Base-by-base conservation (phyloP, 2,329 filamentous ascomycete genomes). In the Biscogniauxia marginata region DNA sequence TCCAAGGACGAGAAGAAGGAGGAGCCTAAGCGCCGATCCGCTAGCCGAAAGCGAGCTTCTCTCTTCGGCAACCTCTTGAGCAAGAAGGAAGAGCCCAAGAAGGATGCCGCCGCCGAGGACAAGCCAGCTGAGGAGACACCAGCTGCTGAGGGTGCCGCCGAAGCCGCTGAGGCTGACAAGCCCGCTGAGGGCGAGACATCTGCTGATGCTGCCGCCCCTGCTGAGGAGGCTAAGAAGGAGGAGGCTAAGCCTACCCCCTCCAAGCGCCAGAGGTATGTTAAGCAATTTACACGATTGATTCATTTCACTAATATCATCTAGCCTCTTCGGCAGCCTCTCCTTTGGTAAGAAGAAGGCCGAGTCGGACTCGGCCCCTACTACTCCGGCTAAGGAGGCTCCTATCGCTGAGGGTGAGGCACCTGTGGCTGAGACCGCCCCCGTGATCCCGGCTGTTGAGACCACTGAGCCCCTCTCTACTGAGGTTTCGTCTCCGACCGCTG, bases 31-130 rank as follows among this genome's bases (percentile, higher is more conserved):
- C 82, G 80, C 63, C 82, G 84, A 68, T 86, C 84, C 65, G 79
- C 80, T 50, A 87, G 84, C 71, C 82, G 82, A 69, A 88, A 88
- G 83, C 84, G 85, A 52, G 75, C 77, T 48, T 87, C 85, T 53
- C 82, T 87, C 75, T 87, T 88, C 67, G 82, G 81, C 65, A 75
- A 69, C 66, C 78, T 86, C 60, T 70, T 80, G 6, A 78, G 80
- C 67, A 82, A 83, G 76, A 84, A 84, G 75, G 79, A 81, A 56
- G 75, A 78, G 68, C 69, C 70, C 58, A 70, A 64, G 72, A 75
- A 72, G 64, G 64, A 68, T 58, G 46, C 56, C 8, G 25, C 66
- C 11, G 69, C 63, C 24, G 71, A 74, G 56, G 72, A 74, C 57
- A 73, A 74, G 67, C 73, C 67, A 2, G 68, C 65, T 13, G 72